Conservation (phyloP, 345 rosid species). For the Citrus reticulata region DNA sequence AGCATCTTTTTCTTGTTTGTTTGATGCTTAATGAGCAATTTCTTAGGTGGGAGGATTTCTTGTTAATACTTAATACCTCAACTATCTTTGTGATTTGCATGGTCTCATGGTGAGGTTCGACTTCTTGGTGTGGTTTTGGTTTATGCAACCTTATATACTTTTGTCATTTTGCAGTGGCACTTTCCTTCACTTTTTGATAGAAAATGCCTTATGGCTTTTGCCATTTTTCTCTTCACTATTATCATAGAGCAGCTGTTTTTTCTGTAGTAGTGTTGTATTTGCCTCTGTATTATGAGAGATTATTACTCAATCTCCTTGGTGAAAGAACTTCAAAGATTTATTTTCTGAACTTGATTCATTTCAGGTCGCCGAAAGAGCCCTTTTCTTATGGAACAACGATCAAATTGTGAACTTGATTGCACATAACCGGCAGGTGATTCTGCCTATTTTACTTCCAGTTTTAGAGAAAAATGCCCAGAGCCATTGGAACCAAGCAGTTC, state of each 20-base stretch:
- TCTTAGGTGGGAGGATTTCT: neutral
- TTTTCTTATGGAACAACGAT: constrained; percentile 91
- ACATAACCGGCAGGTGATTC: constrained; percentile 57
- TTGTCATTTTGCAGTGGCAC: neutral
- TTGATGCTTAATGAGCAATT: neutral
- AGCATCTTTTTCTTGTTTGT: neutral
- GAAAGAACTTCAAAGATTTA: neutral
- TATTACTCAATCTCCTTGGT: neutral
- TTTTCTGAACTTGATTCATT: constrained; percentile 6
- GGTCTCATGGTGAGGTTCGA: neutral
- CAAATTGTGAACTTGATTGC: constrained; percentile 71
- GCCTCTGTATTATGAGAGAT: neutral
- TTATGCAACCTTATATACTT: neutral
- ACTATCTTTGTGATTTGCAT: neutral
- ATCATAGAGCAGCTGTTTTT: neutral
- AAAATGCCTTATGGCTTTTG: neutral
- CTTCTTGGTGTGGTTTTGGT: neutral
- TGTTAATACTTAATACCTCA: neutral
- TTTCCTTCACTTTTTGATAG: neutral
- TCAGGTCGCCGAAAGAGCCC: constrained; percentile 93
- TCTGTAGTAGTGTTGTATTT: neutral
- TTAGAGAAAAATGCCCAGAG: constrained; percentile 62
- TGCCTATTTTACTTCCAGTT: constrained; percentile 67
- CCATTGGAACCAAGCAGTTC: constrained; percentile 90
- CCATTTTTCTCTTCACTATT: too few relatives aligned